A percentile compares a stretch with the other conserved stretches of the same genome.
Conservation (phyloP, 1,139 yeast genomes). For the Suhomyces kunorum region DNA sequence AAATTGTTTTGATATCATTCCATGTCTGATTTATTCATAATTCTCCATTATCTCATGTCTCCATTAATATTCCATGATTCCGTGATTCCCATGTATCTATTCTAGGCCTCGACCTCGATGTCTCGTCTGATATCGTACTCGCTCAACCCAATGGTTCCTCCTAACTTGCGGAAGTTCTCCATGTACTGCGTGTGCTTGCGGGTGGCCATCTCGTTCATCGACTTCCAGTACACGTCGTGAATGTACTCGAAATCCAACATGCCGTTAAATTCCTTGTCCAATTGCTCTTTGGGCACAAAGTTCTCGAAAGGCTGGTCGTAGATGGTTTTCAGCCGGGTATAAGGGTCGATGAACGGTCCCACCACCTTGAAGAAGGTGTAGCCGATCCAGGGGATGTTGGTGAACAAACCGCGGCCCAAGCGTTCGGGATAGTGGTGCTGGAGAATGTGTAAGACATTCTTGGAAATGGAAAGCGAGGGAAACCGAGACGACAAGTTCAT, state of each 20-base stretch:
- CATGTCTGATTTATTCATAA: background rate
- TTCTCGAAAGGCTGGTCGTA: constrained; percentile 50
- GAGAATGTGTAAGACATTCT: constrained; percentile 79
- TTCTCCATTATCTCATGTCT: too few relatives aligned
- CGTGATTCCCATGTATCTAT: too few relatives aligned
- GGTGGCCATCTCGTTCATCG: constrained; percentile 43
- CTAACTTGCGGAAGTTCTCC: constrained; percentile 42
- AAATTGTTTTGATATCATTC: too few relatives aligned
- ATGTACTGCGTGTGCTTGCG: constrained; percentile 37
- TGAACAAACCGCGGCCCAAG: constrained; percentile 48
- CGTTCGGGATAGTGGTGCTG: constrained; percentile 80
- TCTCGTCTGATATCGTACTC: constrained; percentile 34
- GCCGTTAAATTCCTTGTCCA: constrained; percentile 51
- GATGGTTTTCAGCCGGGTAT: constrained; percentile 50
- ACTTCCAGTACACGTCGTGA: constrained; percentile 47
- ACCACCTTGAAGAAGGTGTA: constrained; percentile 49
- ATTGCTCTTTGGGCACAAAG: constrained; percentile 47
- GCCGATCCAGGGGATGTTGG: constrained; percentile 51
- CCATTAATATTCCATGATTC: too few relatives aligned
- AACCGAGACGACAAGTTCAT: constrained; percentile 43
- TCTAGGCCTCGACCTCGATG: background rate
- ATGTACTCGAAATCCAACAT: constrained; percentile 43
- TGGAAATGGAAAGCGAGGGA: constrained; percentile 46
- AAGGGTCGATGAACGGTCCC: constrained; percentile 53
- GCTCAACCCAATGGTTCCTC: constrained; percentile 45